Evolutionary conservation across 1,284 basidiomycete species (phyloP).

Genomic region (Singerocomus rubriflavus): DNA sequence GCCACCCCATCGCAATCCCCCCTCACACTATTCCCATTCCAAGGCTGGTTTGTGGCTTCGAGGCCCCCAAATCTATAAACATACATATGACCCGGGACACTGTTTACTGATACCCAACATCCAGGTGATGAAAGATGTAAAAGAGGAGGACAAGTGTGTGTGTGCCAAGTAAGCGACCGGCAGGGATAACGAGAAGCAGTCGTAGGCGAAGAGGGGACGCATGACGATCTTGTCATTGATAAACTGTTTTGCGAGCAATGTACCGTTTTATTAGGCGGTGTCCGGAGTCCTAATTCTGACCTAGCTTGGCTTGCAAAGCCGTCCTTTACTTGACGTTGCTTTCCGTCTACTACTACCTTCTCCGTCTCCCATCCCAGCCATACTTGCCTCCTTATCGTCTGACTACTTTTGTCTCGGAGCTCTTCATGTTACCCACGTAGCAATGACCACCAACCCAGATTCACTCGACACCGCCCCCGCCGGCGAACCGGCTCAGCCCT

Average conservation of each 20-base stretch:
- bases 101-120: conserved; percentile 50
- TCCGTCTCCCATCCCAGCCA: conserved; percentile 5
- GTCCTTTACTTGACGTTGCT: conserved; percentile 16
- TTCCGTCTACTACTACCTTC: conserved; percentile 17
- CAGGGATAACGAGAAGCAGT: conserved; percentile 8
- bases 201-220: conserved; percentile 9
- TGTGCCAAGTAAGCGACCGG: conserved; percentile 38
- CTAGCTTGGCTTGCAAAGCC: conserved; percentile 9
- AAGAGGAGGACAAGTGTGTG: conserved; percentile 65
- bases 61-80: conserved; percentile 27
- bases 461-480: conserved; percentile 18
- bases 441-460: conserved; percentile 27
- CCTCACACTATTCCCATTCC: conserved; percentile 22
- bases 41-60: conserved; percentile 14
- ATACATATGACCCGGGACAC: conserved; percentile 21
- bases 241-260: conserved; percentile 15
- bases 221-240: conserved; percentile 13
- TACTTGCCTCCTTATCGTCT: conserved; percentile 10
- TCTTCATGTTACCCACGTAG: conserved; percentile 29
- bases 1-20: conserved; percentile 30
- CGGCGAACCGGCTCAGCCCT: conserved; percentile 32
- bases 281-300: conserved; percentile 23
- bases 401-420: conserved; percentile 2
- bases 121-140: conserved; percentile 41
- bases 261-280: conserved; percentile 26